A percentile compares a stretch with the other conserved stretches of the same genome.
These are phyloP conservation scores for Pseudonitzschia multistriata DNA, from an alignment of 108 stramenopile species.

Conservation along the genomic window DNA sequence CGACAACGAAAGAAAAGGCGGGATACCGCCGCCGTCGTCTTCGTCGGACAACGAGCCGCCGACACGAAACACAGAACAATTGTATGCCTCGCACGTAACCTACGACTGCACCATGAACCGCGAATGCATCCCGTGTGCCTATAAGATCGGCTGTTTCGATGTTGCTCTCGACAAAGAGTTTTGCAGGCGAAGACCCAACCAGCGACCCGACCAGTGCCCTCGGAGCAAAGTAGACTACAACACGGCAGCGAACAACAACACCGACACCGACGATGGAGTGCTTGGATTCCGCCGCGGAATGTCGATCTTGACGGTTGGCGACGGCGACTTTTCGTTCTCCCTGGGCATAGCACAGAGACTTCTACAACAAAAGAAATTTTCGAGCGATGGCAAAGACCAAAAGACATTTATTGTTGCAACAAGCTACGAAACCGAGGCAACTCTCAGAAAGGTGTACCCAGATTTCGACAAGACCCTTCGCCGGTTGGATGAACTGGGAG, in stretches of 20 bases:
- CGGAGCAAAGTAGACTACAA: too few relatives aligned
- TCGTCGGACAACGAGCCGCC: constrained; percentile 1
- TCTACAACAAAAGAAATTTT: not conserved
- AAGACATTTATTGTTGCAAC: constrained; percentile 54
- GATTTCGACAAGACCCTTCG: constrained; percentile 46
- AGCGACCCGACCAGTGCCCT: constrained; percentile 78
- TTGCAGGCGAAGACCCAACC: constrained; percentile 54
- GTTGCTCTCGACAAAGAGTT: constrained; percentile 74
- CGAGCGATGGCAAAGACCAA: constrained; percentile 2
- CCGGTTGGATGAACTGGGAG: constrained; percentile 41
- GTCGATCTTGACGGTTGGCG: constrained; percentile 81
- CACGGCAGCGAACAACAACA: constrained; percentile 16
- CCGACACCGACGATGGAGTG: not conserved
- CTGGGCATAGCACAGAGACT: constrained; percentile 68
- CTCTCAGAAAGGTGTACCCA: constrained; percentile 67
- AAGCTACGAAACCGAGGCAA: constrained; percentile 67
- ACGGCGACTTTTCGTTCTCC: constrained; percentile 91
- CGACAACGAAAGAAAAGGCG: not conserved
- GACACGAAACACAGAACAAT: constrained; percentile 10
- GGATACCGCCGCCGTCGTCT: not conserved
- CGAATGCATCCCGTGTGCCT: constrained; percentile 80
- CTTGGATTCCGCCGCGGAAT: constrained; percentile 64
- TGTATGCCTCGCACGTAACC: constrained; percentile 26
- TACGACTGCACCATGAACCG: constrained; percentile 30
- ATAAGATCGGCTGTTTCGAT: constrained; percentile 81